A percentile compares a stretch with the other conserved stretches of the same genome.
These are phyloP conservation scores for Cystobasidium tubakii DNA, from an alignment of 768 basidiomycete genomes.

Conservation along the genomic window DNA sequence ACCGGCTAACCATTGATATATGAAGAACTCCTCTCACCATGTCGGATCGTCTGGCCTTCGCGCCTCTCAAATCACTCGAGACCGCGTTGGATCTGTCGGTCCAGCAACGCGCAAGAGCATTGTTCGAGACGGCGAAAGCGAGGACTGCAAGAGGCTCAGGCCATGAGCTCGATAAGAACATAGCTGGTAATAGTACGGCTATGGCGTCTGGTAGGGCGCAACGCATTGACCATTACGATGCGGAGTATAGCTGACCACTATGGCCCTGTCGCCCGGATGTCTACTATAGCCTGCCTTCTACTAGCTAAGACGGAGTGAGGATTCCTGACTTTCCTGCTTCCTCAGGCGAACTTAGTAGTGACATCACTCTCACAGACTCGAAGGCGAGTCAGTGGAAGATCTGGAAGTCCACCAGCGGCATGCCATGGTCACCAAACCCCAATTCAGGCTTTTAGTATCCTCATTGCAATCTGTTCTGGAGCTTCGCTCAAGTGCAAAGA, in stretches of 20 bases:
- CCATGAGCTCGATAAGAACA: slow-evolving; percentile 10
- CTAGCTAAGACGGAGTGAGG: slow-evolving; percentile 20
- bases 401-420: slow-evolving; percentile 6
- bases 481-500: slow-evolving; percentile 1
- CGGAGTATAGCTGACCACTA: no score
- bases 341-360: background rate
- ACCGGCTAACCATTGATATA: background rate
- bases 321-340: background rate
- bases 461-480: slow-evolving; percentile 5
- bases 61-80: slow-evolving; percentile 5
- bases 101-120: slow-evolving; percentile 1
- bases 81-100: slow-evolving; percentile 1
- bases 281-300: slow-evolving; percentile 16
- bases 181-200: slow-evolving; percentile 14
- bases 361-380: background rate
- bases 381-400: background rate
- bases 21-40: background rate
- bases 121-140: slow-evolving; percentile 3
- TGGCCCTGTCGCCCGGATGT: background rate
- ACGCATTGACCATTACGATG: background rate
- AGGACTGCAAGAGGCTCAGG: slow-evolving; percentile 11
- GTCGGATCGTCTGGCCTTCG: slow-evolving; percentile 18
- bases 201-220: slow-evolving; percentile 8
- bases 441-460: background rate
- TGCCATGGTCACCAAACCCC: background rate